Conservation (phyloP, 768 basidiomycete genomes). For the Boletus coccyginus region DNA sequence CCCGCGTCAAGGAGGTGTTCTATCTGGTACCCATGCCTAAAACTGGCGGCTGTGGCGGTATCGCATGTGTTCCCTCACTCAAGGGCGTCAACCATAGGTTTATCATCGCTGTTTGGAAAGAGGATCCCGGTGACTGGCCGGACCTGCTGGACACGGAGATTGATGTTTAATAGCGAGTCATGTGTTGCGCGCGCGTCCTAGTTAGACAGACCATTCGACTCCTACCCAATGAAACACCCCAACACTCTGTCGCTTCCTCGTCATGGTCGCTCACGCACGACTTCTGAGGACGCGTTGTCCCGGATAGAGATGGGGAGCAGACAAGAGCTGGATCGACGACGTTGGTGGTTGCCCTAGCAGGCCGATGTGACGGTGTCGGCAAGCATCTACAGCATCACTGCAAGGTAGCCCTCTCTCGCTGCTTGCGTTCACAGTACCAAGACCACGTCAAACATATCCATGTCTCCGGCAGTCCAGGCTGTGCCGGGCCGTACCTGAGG, state of each 20-base stretch:
- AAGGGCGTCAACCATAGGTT: constrained; percentile 91
- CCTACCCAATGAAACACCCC: neutral
- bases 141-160: constrained; percentile 19
- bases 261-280: no score
- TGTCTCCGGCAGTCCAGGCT: no score
- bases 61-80: constrained; percentile 72
- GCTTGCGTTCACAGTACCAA: no score
- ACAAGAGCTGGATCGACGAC: no score
- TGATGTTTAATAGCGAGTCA: constrained; percentile 26
- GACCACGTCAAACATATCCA: no score
- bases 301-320: no score
- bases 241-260: neutral
- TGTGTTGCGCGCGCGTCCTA: neutral
- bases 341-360: no score
- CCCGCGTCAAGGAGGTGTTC: constrained; percentile 86
- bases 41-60: constrained; percentile 86
- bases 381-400: no score
- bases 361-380: no score
- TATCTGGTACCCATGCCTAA: constrained; percentile 67
- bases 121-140: constrained; percentile 5
- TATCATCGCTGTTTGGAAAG: constrained; percentile 66
- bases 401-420: no score
- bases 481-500: no score
- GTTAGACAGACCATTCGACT: neutral
- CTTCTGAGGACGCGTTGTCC: neutral